Evolutionary conservation across 345 rosid genomes (phyloP).

Genomic region (Noccaea caerulescens): DNA sequence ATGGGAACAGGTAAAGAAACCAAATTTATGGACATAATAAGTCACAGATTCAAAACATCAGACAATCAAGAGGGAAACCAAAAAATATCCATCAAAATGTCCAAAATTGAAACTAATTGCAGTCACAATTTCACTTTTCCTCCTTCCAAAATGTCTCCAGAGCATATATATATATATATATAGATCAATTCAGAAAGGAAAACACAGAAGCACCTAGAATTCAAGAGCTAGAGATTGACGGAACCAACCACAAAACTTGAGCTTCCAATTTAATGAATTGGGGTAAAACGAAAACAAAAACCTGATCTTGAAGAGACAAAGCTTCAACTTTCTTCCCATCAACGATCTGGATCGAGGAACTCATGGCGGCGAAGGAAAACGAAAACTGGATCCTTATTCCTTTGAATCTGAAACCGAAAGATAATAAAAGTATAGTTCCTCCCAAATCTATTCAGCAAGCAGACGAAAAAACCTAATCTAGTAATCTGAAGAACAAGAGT

Average conservation of each 20-base stretch:
- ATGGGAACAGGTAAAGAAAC: background rate
- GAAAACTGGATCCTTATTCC: slow-evolving; percentile 28
- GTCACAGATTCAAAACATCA: background rate
- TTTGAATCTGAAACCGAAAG: slow-evolving; percentile 3
- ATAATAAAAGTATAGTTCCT: background rate
- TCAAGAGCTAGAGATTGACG: slow-evolving; percentile 1
- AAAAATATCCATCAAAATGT: background rate
- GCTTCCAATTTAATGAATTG: background rate
- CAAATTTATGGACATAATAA: background rate
- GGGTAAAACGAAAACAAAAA: slow-evolving; percentile 16
- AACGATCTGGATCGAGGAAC: slow-evolving; percentile 42
- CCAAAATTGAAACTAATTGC: background rate
- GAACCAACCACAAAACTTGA: background rate
- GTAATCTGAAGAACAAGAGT: slow-evolving; percentile 18
- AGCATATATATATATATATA: background rate
- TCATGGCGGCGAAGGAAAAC: slow-evolving; percentile 33
- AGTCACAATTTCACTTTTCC: too few species aligned
- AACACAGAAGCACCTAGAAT: background rate
- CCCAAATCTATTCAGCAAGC: too few species aligned
- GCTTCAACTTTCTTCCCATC: slow-evolving; percentile 35
- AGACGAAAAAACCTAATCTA: too few species aligned
- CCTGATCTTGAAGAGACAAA: slow-evolving; percentile 44
- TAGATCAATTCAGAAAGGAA: background rate
- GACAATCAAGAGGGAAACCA: background rate
- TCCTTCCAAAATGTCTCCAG: too few species aligned